These are phyloP conservation scores for Saturnispora kantuleensis DNA, from an alignment of 805 yeast species.

Conservation along the genomic window DNA sequence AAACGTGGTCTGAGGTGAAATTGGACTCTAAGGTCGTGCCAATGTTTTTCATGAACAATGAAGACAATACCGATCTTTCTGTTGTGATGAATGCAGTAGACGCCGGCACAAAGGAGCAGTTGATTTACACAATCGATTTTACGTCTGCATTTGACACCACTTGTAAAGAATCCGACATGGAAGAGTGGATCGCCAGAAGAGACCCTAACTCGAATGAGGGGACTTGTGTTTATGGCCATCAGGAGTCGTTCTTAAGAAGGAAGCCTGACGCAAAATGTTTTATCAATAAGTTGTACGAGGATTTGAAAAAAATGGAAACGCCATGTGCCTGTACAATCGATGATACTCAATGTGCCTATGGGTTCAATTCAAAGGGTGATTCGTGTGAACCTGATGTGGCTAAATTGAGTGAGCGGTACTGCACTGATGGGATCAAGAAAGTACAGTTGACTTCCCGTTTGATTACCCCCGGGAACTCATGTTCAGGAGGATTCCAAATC, in stretches of 20 bases:
- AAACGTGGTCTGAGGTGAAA: slow-evolving; percentile 45
- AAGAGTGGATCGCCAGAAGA: slow-evolving; percentile 49
- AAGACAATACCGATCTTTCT: slow-evolving; percentile 59
- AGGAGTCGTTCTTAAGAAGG: slow-evolving; percentile 54
- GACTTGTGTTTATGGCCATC: slow-evolving; percentile 60
- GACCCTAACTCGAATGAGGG: slow-evolving; percentile 26
- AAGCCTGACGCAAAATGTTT: slow-evolving; percentile 56
- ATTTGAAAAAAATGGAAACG: slow-evolving; percentile 38
- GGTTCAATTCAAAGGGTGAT: slow-evolving; percentile 33
- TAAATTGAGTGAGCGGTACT: slow-evolving; percentile 14
- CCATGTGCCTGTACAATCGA: slow-evolving; percentile 52
- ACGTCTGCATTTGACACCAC: slow-evolving; percentile 39
- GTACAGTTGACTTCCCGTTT: slow-evolving; percentile 19
- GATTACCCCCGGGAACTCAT: slow-evolving; percentile 21
- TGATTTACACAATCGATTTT: slow-evolving; percentile 41
- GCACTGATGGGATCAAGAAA: slow-evolving; percentile 15
- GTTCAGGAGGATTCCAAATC: slow-evolving; percentile 19
- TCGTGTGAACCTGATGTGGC: slow-evolving; percentile 34
- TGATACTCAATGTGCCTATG: slow-evolving; percentile 65
- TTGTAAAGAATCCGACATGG: slow-evolving; percentile 48
- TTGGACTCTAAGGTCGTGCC: slow-evolving; percentile 32
- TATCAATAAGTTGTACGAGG: slow-evolving; percentile 38
- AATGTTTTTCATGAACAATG: slow-evolving; percentile 31
- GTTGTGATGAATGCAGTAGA: slow-evolving; percentile 42
- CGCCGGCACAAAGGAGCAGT: slow-evolving; percentile 12